These are phyloP conservation scores for Fusarium haematococcum DNA, from an alignment of 2,329 filamentous ascomycete genomes.

Conservation along the genomic window DNA sequence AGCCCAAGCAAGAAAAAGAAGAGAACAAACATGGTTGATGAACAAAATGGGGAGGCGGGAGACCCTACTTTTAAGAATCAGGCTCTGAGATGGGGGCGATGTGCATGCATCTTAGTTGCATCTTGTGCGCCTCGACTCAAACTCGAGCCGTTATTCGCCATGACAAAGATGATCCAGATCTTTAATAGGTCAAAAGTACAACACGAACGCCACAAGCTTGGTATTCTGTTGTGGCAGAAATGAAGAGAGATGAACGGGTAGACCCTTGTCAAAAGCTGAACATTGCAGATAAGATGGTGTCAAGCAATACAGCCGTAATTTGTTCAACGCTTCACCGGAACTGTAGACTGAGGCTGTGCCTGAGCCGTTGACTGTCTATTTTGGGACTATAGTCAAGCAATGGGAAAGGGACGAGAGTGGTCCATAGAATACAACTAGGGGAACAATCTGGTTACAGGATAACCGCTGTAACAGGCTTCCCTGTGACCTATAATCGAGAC, in stretches of 20 bases:
- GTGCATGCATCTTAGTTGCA: background rate
- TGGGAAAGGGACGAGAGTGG: too few species aligned
- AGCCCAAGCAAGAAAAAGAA: background rate
- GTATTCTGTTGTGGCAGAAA: background rate
- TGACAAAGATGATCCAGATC: background rate
- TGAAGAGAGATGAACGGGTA: background rate
- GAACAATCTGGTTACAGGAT: too few species aligned
- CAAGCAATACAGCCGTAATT: background rate
- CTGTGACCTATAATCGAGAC: background rate
- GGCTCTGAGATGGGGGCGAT: slow-evolving; percentile 1
- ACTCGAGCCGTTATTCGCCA: background rate
- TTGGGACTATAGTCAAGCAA: background rate
- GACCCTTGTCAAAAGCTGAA: slow-evolving; percentile 2
- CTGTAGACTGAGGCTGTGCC: background rate
- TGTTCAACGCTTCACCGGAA: background rate
- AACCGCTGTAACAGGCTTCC: too few species aligned
- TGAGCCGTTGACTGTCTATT: background rate
- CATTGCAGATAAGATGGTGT: background rate
- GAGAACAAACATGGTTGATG: background rate
- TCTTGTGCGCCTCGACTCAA: background rate
- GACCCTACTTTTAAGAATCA: background rate
- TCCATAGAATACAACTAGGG: too few species aligned
- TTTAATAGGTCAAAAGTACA: background rate
- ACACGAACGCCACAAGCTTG: background rate
- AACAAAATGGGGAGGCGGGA: background rate